These are phyloP conservation scores for Tetrahymena elliotti DNA, from an alignment of 73 alveolate species.

Conservation along the genomic window DNA sequence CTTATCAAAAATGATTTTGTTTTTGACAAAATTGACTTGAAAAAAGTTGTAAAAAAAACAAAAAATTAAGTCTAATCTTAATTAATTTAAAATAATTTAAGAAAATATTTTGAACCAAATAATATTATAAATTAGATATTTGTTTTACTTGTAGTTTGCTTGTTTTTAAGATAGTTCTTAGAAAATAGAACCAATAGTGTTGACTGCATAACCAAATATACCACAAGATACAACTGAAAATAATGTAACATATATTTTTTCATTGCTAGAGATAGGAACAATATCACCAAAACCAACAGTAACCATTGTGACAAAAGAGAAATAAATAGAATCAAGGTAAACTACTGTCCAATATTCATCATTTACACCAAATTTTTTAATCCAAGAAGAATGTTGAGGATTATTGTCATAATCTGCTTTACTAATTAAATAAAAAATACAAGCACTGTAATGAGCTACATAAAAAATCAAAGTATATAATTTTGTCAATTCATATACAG, in stretches of 20 bases:
- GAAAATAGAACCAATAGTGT: constrained; percentile 14
- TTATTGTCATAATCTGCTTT: background rate
- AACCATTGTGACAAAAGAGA: constrained; percentile 28
- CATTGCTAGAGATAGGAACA: constrained; percentile 19
- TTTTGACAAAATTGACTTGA: too few species aligned
- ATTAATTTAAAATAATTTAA: too few species aligned
- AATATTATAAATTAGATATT: too few species aligned
- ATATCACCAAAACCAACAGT: constrained; percentile 45
- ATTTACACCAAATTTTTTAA: background rate
- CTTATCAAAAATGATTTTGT: too few species aligned
- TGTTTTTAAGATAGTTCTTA: background rate
- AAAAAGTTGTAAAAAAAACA: too few species aligned
- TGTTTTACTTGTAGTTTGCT: background rate
- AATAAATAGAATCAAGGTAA: constrained; percentile 28
- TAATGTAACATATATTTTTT: constrained; percentile 13
- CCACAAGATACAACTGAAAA: constrained; percentile 37
- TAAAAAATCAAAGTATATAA: background rate
- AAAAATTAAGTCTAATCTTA: too few species aligned
- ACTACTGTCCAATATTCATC: constrained; percentile 14
- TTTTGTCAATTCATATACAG: background rate
- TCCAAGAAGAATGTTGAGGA: constrained; percentile 3
- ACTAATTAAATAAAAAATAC: background rate
- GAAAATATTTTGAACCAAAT: too few species aligned
- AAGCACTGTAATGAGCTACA: background rate
- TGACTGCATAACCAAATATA: constrained; percentile 28